Conservation (phyloP, 1,284 basidiomycete species). For the Heterobasidion irregulare region DNA sequence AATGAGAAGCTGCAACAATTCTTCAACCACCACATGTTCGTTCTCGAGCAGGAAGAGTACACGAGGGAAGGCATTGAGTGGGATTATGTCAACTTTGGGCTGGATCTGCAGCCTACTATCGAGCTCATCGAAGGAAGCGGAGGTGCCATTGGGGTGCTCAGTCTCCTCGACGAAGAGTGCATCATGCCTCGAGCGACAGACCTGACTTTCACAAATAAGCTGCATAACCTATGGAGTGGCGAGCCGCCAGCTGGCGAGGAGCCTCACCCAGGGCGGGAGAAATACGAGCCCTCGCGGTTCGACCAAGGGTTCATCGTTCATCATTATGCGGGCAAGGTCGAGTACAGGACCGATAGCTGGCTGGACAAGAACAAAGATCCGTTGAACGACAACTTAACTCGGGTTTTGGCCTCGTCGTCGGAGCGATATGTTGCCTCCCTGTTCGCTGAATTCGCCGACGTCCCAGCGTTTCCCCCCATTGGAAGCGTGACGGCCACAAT, state of each 20-base stretch:
- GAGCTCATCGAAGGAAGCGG: slow-evolving; percentile 88
- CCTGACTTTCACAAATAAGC: slow-evolving; percentile 90
- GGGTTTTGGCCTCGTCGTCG: slow-evolving; percentile 79
- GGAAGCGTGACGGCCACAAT: slow-evolving; percentile 34
- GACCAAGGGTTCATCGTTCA: slow-evolving; percentile 93
- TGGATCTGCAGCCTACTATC: slow-evolving; percentile 97
- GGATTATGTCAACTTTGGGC: slow-evolving; percentile 98
- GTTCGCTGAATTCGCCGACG: slow-evolving; percentile 79
- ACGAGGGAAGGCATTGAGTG: slow-evolving; percentile 95
- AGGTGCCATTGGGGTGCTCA: slow-evolving; percentile 81
- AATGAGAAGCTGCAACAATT: slow-evolving; percentile 97
- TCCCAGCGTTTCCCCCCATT: slow-evolving; percentile 20
- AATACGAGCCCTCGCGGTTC: slow-evolving; percentile 86
- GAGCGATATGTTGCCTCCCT: slow-evolving; percentile 79
- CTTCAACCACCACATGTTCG: slow-evolving; percentile 99
- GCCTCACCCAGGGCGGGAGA: slow-evolving; percentile 68
- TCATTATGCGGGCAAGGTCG: slow-evolving; percentile 96
- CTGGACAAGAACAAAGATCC: slow-evolving; percentile 99
- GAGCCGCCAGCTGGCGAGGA: slow-evolving; percentile 39
- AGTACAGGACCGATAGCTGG: slow-evolving; percentile 96
- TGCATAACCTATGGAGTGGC: slow-evolving; percentile 65
- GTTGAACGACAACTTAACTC: slow-evolving; percentile 92
- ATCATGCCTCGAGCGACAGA: slow-evolving; percentile 99
- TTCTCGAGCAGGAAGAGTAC: slow-evolving; percentile 99
- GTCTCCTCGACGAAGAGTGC: slow-evolving; percentile 95